A percentile compares a stretch with the other conserved stretches of the same genome.
These are phyloP conservation scores for Xylariaceae sp. DNA, from an alignment of 2,329 filamentous ascomycete genomes.

Conservation along the genomic window DNA sequence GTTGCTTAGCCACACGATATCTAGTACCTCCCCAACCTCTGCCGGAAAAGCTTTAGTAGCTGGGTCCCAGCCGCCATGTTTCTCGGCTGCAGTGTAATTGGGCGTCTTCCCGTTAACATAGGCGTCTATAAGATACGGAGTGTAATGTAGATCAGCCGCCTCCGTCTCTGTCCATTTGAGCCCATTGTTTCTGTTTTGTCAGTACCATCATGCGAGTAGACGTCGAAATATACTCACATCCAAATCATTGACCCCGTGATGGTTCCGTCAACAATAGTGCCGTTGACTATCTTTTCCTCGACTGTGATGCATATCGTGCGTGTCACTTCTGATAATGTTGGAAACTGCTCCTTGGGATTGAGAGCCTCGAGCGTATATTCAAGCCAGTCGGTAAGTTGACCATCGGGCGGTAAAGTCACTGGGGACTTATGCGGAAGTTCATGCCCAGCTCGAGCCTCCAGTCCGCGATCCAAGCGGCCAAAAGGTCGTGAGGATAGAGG, in stretches of 20 bases:
- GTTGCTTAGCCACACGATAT: slow-evolving; percentile 49
- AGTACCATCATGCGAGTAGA: neutral
- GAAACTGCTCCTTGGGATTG: slow-evolving; percentile 31
- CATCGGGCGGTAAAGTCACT: slow-evolving; percentile 34
- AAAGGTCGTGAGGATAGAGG: neutral
- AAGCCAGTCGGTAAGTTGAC: slow-evolving; percentile 36
- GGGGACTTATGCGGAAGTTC: slow-evolving; percentile 30
- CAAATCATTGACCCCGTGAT: slow-evolving; percentile 34
- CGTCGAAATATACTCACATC: slow-evolving; percentile 28
- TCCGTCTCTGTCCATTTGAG: slow-evolving; percentile 43
- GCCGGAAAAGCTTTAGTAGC: slow-evolving; percentile 49
- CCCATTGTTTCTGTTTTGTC: slow-evolving; percentile 36
- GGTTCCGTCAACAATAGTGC: slow-evolving; percentile 27
- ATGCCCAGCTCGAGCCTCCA: neutral
- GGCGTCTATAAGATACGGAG: slow-evolving; percentile 51
- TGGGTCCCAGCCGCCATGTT: slow-evolving; percentile 54
- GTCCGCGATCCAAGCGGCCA: too few species aligned
- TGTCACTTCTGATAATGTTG: slow-evolving; percentile 46
- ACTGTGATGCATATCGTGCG: slow-evolving; percentile 47
- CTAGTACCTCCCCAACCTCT: slow-evolving; percentile 53
- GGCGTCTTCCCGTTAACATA: slow-evolving; percentile 52
- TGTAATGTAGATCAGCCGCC: slow-evolving; percentile 20
- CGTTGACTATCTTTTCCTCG: slow-evolving; percentile 38
- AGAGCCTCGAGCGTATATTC: slow-evolving; percentile 47
- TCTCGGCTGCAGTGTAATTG: slow-evolving; percentile 48